A percentile compares a stretch with the other conserved stretches of the same genome.
Evolutionary conservation across 1,284 basidiomycete genomes (phyloP).

Genomic region (Cryptococcus hybrid): DNA sequence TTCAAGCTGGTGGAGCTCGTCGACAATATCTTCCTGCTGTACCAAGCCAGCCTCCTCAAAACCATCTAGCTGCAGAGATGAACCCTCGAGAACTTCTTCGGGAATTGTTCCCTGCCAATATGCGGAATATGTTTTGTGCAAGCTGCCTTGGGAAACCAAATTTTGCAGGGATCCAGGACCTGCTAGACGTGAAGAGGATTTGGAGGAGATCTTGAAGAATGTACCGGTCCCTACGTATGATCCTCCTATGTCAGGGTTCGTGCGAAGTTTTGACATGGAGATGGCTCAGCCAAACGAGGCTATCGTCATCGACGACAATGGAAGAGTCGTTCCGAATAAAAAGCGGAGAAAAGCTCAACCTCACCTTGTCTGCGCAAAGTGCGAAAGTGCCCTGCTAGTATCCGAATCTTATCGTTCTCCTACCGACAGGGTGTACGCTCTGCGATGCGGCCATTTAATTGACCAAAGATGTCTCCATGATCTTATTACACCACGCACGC

Average conservation of each 20-base stretch:
- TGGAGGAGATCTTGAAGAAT: slow-evolving; percentile 20
- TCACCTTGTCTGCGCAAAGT: slow-evolving; percentile 40
- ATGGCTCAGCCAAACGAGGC: slow-evolving; percentile 7
- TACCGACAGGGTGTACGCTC: slow-evolving; percentile 40
- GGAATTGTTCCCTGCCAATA: too few species aligned
- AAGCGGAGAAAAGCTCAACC: slow-evolving; percentile 10
- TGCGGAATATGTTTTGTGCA: not conserved
- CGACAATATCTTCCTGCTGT: not conserved
- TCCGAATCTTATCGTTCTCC: slow-evolving; percentile 30
- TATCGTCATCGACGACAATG: slow-evolving; percentile 31
- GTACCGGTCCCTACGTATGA: slow-evolving; percentile 14
- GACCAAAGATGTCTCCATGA: slow-evolving; percentile 43
- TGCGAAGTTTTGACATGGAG: slow-evolving; percentile 29
- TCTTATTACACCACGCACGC: slow-evolving; percentile 18
- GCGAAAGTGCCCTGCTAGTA: slow-evolving; percentile 34
- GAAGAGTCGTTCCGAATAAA: slow-evolving; percentile 17
- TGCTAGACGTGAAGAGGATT: slow-evolving; percentile 14
- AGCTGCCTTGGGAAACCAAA: not conserved
- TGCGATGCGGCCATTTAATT: slow-evolving; percentile 49
- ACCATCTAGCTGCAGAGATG: not conserved
- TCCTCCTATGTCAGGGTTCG: slow-evolving; percentile 14
- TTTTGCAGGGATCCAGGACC: not conserved
- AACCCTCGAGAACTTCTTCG: not conserved
- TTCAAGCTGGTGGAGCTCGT: not conserved
- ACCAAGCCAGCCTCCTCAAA: not conserved